Evolutionary conservation across 495 filamentous ascomycete species (phyloP).

Genomic region (Ascodesmis nigricans): DNA sequence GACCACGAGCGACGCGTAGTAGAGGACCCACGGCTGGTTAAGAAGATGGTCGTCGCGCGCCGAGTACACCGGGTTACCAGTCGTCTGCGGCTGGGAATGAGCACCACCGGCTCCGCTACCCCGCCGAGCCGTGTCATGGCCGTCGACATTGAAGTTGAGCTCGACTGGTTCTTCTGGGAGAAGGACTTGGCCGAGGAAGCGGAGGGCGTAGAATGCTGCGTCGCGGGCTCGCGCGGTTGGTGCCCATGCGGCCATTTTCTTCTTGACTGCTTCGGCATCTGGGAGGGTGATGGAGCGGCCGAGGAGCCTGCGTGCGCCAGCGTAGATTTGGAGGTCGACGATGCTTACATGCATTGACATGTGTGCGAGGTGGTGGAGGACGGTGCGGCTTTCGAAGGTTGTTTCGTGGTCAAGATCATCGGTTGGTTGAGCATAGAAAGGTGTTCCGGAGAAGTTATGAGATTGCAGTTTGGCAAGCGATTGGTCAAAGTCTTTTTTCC

Average conservation of each 20-base stretch:
- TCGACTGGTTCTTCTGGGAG: constrained; percentile 28
- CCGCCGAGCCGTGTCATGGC: constrained; percentile 23
- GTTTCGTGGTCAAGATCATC: constrained; percentile 42
- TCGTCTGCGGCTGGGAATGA: too few relatives aligned
- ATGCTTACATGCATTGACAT: constrained; percentile 98
- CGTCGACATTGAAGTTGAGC: constrained; percentile 21
- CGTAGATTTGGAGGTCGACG: constrained; percentile 93
- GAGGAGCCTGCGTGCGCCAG: constrained; percentile 59
- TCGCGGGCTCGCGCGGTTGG: constrained; percentile 79
- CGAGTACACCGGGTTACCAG: constrained; percentile 34
- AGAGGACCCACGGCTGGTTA: constrained; percentile 93
- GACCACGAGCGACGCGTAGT: constrained; percentile 74
- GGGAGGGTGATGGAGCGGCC: constrained; percentile 64
- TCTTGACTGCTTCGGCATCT: constrained; percentile 58
- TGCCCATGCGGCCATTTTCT: constrained; percentile 84
- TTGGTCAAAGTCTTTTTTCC: constrained; percentile 84
- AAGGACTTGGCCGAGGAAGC: constrained; percentile 64
- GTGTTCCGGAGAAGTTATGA: constrained; percentile 5
- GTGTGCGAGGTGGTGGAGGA: constrained; percentile 81
- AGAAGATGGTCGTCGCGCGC: constrained; percentile 77
- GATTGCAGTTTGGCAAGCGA: constrained; percentile 35
- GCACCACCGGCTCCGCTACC: too few relatives aligned
- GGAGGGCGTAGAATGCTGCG: constrained; percentile 80
- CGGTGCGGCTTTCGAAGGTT: constrained; percentile 65
- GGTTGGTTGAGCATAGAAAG: constrained; percentile 18